phyloP scores from a whole-genome alignment of 1,284 basidiomycete species.

The Apiotrichum montevideense region DNA sequence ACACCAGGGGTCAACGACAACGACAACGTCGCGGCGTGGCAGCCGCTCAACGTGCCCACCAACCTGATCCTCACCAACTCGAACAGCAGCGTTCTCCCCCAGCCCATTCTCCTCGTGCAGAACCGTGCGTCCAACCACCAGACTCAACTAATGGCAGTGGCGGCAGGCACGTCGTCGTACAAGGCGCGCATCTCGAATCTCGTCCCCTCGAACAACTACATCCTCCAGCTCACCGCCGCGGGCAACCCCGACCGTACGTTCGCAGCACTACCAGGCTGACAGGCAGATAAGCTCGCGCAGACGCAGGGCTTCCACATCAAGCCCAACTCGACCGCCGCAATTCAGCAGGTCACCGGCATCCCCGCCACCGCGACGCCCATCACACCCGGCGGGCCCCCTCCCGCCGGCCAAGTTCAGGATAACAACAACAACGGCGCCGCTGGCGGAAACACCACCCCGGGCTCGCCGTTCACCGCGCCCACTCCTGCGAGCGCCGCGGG shows the following conservation, averaged over 20 bases:
- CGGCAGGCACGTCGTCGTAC: slow-evolving; percentile 5
- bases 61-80: slow-evolving; percentile 12
- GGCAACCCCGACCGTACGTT: slow-evolving; percentile 6
- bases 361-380: neutral
- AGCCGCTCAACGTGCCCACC: slow-evolving; percentile 7
- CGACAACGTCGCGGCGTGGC: slow-evolving; percentile 12
- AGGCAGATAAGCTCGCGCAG: slow-evolving; percentile 69
- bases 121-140: neutral
- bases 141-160: slow-evolving; percentile 1
- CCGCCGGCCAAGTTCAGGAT: neutral
- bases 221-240: slow-evolving; percentile 2
- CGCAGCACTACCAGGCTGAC: too few species aligned
- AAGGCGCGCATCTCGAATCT: slow-evolving; percentile 4
- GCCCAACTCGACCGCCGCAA: slow-evolving; percentile 8
- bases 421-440: too few species aligned
- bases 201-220: slow-evolving; percentile 9
- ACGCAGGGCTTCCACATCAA: slow-evolving; percentile 16
- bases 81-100: neutral
- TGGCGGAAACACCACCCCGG: too few species aligned
- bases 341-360: slow-evolving; percentile 1
- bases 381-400: too few species aligned
- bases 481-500: too few species aligned
- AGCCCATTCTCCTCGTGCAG: slow-evolving; percentile 6
- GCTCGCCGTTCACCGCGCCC: too few species aligned
- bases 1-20: slow-evolving; percentile 16